Evolutionary conservation across 2,329 filamentous ascomycete genomes (phyloP), one percentile per base, ranked within the genome.

Genomic region (Fusarium sp.): DNA sequence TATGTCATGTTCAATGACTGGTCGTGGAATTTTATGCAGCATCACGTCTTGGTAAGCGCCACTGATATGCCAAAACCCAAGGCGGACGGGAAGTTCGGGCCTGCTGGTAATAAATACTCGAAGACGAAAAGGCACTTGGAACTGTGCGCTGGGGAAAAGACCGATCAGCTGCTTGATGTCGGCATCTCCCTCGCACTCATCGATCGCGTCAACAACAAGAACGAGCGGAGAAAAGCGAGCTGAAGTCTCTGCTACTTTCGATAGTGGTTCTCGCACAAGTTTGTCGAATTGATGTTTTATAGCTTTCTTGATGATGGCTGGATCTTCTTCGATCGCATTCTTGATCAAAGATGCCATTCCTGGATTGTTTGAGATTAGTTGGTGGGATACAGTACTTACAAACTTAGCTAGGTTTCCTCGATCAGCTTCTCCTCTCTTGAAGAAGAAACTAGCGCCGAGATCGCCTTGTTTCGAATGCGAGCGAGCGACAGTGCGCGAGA

Each of bases 401-500:
- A 85, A 74, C 38, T 71, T 71, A 10, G 56, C 63, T 3, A 77
- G 78, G 47, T 76, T 75, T 3, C 76, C 76, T 24, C 79, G 71
- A 57, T 81, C 78, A 6, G 52, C 66, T 47, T 80, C 78, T 3
- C 76, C 80, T 57, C 69, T 77, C 47, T 80, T 82, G 71, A 83
- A 84, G 70, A 83, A 83, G 66, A 84, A 84, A 46, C 76, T 80
- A 1, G 76, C 78, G 3, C 65, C 76, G 7, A 81, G 72, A 3
- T 39, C 13, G 1, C 55, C 31, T 11, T 13, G 26, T 22, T 24
- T 13, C 14, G 24, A 21, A 2, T 64, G 26, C 0, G 15, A 28
- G 0, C 6, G 8, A 51, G 58, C 88, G 87, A 71, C 79, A 76
- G 71, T 81, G 75, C 78, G 73, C 3, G 65, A 74, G 9, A 82